A percentile compares a stretch with the other conserved stretches of the same genome.
These are phyloP conservation scores for Picea abies DNA, from an alignment of 83 land plant species.

Conservation along the genomic window DNA sequence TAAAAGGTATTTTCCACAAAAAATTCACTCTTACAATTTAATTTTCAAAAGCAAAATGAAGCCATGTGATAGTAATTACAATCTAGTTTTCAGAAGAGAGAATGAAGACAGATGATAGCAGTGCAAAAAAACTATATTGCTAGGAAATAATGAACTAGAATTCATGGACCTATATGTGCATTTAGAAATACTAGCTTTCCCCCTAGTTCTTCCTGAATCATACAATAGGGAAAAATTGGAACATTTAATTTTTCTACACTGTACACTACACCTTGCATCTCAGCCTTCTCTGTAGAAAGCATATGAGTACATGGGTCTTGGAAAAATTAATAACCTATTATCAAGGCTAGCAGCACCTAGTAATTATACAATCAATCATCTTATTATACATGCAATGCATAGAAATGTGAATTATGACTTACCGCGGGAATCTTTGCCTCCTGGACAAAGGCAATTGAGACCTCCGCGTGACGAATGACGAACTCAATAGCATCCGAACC, in stretches of 20 bases:
- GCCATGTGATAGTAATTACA: too few relatives aligned
- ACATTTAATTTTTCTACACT: neutral
- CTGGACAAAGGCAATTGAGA: conserved; percentile 85
- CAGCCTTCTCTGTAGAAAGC: neutral
- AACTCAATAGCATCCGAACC: conserved; percentile 98
- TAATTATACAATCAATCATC: neutral
- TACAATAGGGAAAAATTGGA: neutral
- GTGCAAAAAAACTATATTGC: too few relatives aligned
- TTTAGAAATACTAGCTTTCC: neutral
- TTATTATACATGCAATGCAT: neutral
- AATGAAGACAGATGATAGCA: too few relatives aligned
- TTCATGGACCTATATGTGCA: too few relatives aligned
- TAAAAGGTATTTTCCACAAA: too few relatives aligned
- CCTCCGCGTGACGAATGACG: conserved; percentile 89
- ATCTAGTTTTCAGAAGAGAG: too few relatives aligned
- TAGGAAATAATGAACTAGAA: too few relatives aligned
- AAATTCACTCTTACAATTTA: too few relatives aligned
- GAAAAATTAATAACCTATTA: neutral
- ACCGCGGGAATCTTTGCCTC: conserved; percentile 84
- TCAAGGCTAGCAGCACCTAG: neutral
- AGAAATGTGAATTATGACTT: conserved; percentile 12
- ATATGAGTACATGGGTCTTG: neutral
- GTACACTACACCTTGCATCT: neutral
- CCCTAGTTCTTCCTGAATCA: neutral
- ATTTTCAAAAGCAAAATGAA: too few relatives aligned